Evolutionary conservation across 1,284 basidiomycete genomes (phyloP).

Genomic region (Vanrija humicola): DNA sequence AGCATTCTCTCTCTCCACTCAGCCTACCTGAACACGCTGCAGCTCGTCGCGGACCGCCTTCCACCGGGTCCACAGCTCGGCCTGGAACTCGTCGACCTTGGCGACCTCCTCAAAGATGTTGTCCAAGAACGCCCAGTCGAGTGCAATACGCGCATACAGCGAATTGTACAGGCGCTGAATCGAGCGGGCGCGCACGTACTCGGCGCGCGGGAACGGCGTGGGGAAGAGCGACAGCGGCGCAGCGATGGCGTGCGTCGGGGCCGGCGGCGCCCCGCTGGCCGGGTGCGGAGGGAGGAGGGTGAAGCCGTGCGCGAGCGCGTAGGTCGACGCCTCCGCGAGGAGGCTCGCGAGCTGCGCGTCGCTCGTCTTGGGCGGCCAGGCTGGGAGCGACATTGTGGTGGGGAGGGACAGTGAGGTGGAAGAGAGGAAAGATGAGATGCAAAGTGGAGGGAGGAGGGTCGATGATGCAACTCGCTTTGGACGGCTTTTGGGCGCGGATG

Average conservation of each 20-base stretch:
- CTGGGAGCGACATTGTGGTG: constrained; percentile 30
- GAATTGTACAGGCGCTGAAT: constrained; percentile 79
- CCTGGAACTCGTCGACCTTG: constrained; percentile 81
- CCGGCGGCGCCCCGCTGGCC: constrained; percentile 49
- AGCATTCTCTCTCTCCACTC: background rate
- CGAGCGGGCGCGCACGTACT: constrained; percentile 64
- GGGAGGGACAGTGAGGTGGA: background rate
- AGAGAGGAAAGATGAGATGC: background rate
- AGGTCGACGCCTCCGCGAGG: constrained; percentile 67
- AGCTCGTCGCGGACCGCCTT: constrained; percentile 64
- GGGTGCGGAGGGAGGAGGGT: constrained; percentile 66
- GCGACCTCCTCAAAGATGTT: constrained; percentile 78
- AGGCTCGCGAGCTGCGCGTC: constrained; percentile 59
- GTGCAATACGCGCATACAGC: constrained; percentile 78
- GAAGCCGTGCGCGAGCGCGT: constrained; percentile 78
- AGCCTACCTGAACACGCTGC: constrained; percentile 39
- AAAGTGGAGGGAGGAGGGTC: background rate
- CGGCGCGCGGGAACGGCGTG: constrained; percentile 71
- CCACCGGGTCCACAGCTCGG: constrained; percentile 81
- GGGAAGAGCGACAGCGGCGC: constrained; percentile 86
- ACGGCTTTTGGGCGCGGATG: background rate
- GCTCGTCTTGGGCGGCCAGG: constrained; percentile 72
- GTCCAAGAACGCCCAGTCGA: constrained; percentile 75
- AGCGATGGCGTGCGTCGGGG: constrained; percentile 72
- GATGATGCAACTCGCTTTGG: too few relatives aligned